Percentiles rank a stretch among this genome's conserved stretches.
These are phyloP conservation scores for Fusarium kyushuense DNA, from an alignment of 2,329 filamentous ascomycete species.

Conservation along the genomic window DNA sequence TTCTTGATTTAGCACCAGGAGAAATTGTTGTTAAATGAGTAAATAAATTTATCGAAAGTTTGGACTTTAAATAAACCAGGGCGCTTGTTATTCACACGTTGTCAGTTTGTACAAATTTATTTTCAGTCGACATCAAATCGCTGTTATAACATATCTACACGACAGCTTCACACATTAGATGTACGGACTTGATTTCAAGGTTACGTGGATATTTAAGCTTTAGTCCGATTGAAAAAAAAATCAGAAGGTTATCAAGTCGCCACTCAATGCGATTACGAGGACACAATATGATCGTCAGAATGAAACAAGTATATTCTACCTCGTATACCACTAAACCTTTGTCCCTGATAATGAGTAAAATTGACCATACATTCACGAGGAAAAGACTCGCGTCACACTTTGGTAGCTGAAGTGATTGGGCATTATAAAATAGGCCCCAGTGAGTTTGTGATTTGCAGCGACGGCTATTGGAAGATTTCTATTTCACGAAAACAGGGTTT, in stretches of 20 bases:
- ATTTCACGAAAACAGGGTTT: no score
- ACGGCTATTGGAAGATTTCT: no score
- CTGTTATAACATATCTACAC: not conserved
- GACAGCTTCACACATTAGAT: not conserved
- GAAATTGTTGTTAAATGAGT: not conserved
- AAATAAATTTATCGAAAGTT: not conserved
- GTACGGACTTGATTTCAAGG: not conserved
- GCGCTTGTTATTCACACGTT: not conserved
- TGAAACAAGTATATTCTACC: not conserved
- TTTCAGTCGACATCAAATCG: rapidly evolving
- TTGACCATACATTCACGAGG: not conserved
- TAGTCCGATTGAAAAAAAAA: not conserved
- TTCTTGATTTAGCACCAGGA: not conserved
- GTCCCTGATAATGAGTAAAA: not conserved
- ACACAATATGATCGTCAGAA: not conserved
- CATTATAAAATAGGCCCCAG: no score
- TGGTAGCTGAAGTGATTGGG: no score
- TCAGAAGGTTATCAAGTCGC: not conserved
- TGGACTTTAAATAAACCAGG: not conserved
- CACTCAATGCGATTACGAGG: not conserved
- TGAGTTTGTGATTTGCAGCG: no score
- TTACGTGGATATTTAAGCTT: not conserved
- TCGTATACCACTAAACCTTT: rapidly evolving
- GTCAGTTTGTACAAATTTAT: rapidly evolving
- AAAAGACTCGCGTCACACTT: no score